Evolutionary conservation across 2,329 filamentous ascomycete genomes (phyloP).

Genomic region (Didymella sp.): DNA sequence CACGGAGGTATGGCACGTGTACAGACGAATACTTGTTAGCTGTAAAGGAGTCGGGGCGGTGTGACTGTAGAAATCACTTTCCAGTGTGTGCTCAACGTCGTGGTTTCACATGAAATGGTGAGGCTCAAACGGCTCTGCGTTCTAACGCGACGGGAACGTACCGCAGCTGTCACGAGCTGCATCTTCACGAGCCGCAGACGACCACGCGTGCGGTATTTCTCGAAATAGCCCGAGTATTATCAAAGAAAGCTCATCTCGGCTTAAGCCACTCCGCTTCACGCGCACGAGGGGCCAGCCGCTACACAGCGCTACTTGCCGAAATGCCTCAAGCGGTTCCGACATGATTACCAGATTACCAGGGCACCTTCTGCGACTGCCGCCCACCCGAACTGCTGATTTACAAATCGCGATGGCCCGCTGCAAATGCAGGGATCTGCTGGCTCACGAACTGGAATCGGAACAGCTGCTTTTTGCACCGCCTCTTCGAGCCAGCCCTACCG

Average conservation of each 20-base stretch:
- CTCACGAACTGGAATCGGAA: conserved; percentile 42
- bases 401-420: conserved; percentile 23
- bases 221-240: conserved; percentile 10
- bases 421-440: conserved; percentile 22
- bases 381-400: conserved; percentile 34
- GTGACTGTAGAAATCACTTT: background rate
- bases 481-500: conserved; percentile 22
- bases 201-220: conserved; percentile 17
- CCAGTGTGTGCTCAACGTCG: background rate
- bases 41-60: conserved; percentile 5
- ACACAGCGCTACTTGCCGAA: conserved; percentile 16
- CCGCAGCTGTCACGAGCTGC: conserved; percentile 21
- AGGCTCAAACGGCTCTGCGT: conserved; percentile 18
- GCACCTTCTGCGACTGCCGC: conserved; percentile 25
- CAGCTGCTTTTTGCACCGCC: conserved; percentile 33
- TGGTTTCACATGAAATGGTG: background rate
- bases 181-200: conserved; percentile 16
- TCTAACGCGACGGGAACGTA: conserved; percentile 11
- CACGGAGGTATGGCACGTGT: conserved; percentile 5
- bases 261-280: conserved; percentile 11
- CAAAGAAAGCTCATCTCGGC: conserved; percentile 21
- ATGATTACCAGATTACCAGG: conserved; percentile 2
- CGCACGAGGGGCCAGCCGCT: conserved; percentile 3
- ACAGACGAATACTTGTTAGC: background rate
- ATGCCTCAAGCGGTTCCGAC: conserved; percentile 29